Base-by-base conservation (phyloP, 2,329 filamentous ascomycete genomes). In the Calonectria henricotiae region DNA sequence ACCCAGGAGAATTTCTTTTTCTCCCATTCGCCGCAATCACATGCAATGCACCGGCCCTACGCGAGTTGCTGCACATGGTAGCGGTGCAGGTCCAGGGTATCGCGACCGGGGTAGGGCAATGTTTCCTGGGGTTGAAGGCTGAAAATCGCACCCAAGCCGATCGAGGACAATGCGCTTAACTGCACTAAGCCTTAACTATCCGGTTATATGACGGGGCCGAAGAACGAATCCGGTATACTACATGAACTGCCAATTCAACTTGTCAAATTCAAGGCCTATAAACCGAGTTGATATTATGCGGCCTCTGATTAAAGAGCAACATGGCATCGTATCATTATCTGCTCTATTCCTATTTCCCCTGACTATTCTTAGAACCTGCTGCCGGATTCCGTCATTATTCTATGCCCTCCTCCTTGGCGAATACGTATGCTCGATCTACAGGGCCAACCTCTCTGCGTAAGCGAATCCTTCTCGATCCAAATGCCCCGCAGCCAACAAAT, bases 391-490 rank as follows among this genome's bases (percentile, higher is more conserved):
- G 17, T 30, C 35, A 43, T 13, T 17, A 1, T 12, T 25, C 49
- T 11, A 65, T 17, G 35, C 17, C 30, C 15, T 35, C 39, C 55
- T 65, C 43, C 67, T 60, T 47, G 30, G 60, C 23, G 15, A 39
- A 32, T 58, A 58, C 61, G 65, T 41, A 65, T 72, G 27, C 62
- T 12, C 63, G 68, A 72, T 72, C 65, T 72, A 62, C 65, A 49
- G 13, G 23, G 13, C 58, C 35, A 61, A 30, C 27, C 49, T 41
- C 49, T 41, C 51, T 44, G 32, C 41, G 17, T n/a, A 65, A 41
- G 43, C 43, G 61, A 55, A 49, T 64, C 67, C 58, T 27, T 65
- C 46, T 37, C 47, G 67, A 54, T 44, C 46, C 66, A 54, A 54
- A 62, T 46, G 44, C 63, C 62, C 41, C 62, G 51, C 68, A 32